phyloP scores from a whole-genome alignment of 2,329 filamentous ascomycete species.

The Aureobasidium uvarum region DNA sequence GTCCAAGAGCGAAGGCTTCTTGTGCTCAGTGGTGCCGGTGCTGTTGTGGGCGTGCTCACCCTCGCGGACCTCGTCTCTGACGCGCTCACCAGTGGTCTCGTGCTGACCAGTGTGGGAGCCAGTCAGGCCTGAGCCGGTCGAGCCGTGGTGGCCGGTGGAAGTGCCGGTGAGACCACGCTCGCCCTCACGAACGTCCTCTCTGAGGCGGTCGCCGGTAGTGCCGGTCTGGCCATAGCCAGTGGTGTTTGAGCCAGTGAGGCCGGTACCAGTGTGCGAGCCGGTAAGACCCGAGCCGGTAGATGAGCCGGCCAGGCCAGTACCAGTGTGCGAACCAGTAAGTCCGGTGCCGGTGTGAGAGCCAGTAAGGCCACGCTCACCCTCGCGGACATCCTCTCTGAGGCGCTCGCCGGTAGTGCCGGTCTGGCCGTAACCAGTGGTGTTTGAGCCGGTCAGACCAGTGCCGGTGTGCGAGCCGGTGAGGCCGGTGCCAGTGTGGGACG shows the following conservation, averaged over 20 bases:
- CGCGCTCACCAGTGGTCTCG: conserved; percentile 5
- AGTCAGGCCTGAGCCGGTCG: conserved; percentile 1
- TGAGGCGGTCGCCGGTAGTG: neutral
- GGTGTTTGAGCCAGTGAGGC: neutral
- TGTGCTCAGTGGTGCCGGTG: conserved; percentile 28
- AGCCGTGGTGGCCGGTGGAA: conserved; percentile 8
- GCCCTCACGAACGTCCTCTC: conserved; percentile 9
- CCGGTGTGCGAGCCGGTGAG: neutral
- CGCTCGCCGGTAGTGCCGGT: neutral
- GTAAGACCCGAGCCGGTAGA: too few species aligned
- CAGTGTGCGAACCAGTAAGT: conserved; percentile 5
- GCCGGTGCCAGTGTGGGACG: neutral
- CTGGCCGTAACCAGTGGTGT: neutral
- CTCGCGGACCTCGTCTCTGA: conserved; percentile 11
- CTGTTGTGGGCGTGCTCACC: conserved; percentile 7
- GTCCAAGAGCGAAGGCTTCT: conserved; percentile 53
- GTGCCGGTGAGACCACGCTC: conserved; percentile 1
- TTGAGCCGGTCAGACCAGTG: neutral
- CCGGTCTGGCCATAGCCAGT: neutral
- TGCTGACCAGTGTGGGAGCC: neutral
- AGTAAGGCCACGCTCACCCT: conserved; percentile 8
- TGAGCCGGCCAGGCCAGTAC: neutral
- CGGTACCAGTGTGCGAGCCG: too few species aligned
- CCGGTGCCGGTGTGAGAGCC: conserved; percentile 12
- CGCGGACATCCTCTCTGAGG: conserved; percentile 2